These are phyloP conservation scores for Lachnellula cervina DNA, from an alignment of 2,329 filamentous ascomycete species.

Conservation along the genomic window DNA sequence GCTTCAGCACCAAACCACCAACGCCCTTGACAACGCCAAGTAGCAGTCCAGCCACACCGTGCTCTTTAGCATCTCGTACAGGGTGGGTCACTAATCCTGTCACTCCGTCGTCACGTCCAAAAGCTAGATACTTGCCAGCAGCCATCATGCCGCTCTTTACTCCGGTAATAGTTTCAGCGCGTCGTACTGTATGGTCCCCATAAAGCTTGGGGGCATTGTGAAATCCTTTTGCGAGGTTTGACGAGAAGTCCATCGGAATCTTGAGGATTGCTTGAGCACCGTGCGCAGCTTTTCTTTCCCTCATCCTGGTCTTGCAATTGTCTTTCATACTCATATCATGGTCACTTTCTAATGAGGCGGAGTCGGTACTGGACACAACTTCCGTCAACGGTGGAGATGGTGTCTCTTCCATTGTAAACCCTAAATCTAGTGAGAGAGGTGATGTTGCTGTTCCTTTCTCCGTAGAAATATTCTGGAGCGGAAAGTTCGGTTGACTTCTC, in stretches of 20 bases:
- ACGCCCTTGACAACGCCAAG: slow-evolving; percentile 54
- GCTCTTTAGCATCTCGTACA: slow-evolving; percentile 46
- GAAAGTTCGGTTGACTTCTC: too few species aligned
- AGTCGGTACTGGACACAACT: too few species aligned
- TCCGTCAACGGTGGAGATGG: too few species aligned
- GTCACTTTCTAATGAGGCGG: too few species aligned
- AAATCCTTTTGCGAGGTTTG: slow-evolving; percentile 77
- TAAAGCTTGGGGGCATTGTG: slow-evolving; percentile 81
- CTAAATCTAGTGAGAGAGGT: too few species aligned
- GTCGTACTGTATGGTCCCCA: slow-evolving; percentile 67
- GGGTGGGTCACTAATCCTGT: slow-evolving; percentile 57
- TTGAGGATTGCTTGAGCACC: too few species aligned
- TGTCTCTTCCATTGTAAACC: too few species aligned
- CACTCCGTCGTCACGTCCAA: slow-evolving; percentile 58
- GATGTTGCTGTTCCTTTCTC: too few species aligned
- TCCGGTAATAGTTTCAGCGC: slow-evolving; percentile 50
- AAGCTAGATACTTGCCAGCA: slow-evolving; percentile 53
- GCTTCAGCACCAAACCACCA: slow-evolving; percentile 58
- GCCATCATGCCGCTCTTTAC: slow-evolving; percentile 56
- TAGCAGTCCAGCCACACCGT: slow-evolving; percentile 46
- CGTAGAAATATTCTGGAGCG: too few species aligned
- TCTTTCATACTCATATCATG: too few species aligned
- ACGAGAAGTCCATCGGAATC: slow-evolving; percentile 70
- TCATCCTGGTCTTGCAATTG: too few species aligned
- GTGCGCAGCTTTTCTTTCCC: too few species aligned